Base-by-base conservation (phyloP, 345 rosid genomes). In the Ceriops tagal region DNA sequence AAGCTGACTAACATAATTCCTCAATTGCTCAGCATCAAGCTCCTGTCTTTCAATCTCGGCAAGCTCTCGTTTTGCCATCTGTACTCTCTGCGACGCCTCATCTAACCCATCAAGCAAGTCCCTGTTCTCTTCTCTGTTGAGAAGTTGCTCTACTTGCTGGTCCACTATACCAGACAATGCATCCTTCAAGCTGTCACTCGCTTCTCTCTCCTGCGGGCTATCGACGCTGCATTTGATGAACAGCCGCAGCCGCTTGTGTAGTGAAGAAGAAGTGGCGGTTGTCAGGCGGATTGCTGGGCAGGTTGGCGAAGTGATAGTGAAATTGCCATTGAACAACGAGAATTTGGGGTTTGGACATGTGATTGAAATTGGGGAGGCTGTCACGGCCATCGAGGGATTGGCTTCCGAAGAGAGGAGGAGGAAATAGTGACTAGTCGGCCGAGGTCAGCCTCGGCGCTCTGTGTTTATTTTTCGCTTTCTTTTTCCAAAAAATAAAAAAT, bases 21-120 rank as follows among this genome's bases (percentile, higher is more conserved):
- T 81, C 67, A 82, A 24, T 73, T 71, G 71, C 59, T 73, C 76
- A 37, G 91, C 88, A 73, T 91, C 92, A 59, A 83, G 67, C 53
- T 88, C 89, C 78, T 85, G 91, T 63, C 83, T 83, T 83, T 87
- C 86, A 63, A 93, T 91, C 82, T 91, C 95, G 8, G 79, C 86
- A 34, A 93, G 90, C 68, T 84, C 84, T 71, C 73, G 75, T 82
- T 75, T 85, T 27, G 98, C 98, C 65, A 62, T 74, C 43, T 93
- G 95, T 39, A 93, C 97, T 60, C 97, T 86, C 76, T 59, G 55
- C 19, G 95, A 85, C 20, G 97, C 97, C 68, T 74, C 81, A 65
- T 85, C 91, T 73, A 91, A 77, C 66, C 89, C 98, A 66, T 88
- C 92, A 51, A 91, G 86, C 84, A 93, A 77, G 3, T 0, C 82